Evolutionary conservation across 352 stramenopile species (phyloP), one percentile per base, ranked within the genome.

Genomic region (Pythium sp.): DNA sequence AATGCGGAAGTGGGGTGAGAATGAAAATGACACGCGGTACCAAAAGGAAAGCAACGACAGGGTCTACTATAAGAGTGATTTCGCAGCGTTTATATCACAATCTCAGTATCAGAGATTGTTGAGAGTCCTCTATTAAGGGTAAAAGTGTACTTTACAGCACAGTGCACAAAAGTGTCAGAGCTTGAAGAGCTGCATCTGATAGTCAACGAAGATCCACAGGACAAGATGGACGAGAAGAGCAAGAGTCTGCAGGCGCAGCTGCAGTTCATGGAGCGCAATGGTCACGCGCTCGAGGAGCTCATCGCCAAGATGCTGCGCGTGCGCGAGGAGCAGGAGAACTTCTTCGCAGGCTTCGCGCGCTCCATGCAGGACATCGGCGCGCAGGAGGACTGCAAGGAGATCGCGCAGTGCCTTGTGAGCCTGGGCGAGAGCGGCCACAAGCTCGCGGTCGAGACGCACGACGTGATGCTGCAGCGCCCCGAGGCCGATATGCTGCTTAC

Each of bases 241-340:
- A 70, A 70, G 41, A 71, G 72, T 24, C 60, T 92, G 28, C 76
- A 84, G 66, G 73, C 80, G 65, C 84, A 89, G 60, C 64, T 95
- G 62, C 82, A 93, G 74, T 87, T 94, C 67, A 85, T 93, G 75
- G 87, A 95, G 83, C 81, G 81, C 64, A 95, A 90, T 64, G 76
- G 80, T 1, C 82, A 74, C 54, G 82, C 85, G 46, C 72, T 95
- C n/a, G 82, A 92, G 69, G 87, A 94, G 62, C 67, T 90, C 32
- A 78, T 93, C 53, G 76, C 74, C 24, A 82, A 80, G 71, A 91
- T 90, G 80, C 70, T 91, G 58, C 80, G 75, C 53, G 74, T 80
- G 34, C 77, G 84, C 0, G 82, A 93, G 65, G 82, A 92, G 61
- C 81, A 92, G 64, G 81, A 92, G 78, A 62, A 60, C 2, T 92